phyloP scores from a whole-genome alignment of 1,139 yeast species.

The Nadsonia starkeyi-henricii region DNA sequence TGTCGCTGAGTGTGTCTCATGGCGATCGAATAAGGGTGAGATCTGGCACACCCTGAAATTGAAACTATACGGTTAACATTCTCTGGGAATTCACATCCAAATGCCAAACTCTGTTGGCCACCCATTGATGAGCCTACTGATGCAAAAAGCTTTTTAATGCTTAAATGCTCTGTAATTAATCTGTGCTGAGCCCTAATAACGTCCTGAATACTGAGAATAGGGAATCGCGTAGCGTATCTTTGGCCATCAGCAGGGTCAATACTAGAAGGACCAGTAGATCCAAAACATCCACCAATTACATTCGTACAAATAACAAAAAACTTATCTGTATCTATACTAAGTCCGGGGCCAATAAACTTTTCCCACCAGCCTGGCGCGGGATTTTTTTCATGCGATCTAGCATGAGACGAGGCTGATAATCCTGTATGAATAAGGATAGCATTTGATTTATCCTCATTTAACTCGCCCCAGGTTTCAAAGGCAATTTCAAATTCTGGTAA shows the following conservation, averaged over 20 bases:
- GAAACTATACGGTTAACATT: constrained; percentile 59
- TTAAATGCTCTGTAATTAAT: constrained; percentile 45
- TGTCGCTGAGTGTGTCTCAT: constrained; percentile 88
- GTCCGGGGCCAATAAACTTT: constrained; percentile 74
- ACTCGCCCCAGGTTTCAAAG: constrained; percentile 80
- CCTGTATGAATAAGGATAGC: constrained; percentile 81
- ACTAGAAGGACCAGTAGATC: constrained; percentile 88
- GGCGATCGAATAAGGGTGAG: constrained; percentile 90
- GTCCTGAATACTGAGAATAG: constrained; percentile 72
- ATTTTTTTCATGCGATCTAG: constrained; percentile 67
- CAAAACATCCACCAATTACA: constrained; percentile 88
- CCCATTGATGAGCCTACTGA: constrained; percentile 93
- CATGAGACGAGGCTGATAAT: constrained; percentile 85
- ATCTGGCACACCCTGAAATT: constrained; percentile 83
- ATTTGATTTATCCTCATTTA: constrained; percentile 50
- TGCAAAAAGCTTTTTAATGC: constrained; percentile 53
- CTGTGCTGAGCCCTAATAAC: constrained; percentile 84
- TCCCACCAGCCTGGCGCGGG: constrained; percentile 92
- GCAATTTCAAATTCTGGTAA: constrained; percentile 68
- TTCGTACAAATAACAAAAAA: constrained; percentile 79
- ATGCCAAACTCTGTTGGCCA: constrained; percentile 90
- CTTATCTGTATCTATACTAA: constrained; percentile 65
- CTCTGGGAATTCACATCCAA: constrained; percentile 71
- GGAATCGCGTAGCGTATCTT: constrained; percentile 76
- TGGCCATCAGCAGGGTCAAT: constrained; percentile 57